Conservation (phyloP, 1,284 basidiomycete species). For the Taiwanofungus camphoratus region DNA sequence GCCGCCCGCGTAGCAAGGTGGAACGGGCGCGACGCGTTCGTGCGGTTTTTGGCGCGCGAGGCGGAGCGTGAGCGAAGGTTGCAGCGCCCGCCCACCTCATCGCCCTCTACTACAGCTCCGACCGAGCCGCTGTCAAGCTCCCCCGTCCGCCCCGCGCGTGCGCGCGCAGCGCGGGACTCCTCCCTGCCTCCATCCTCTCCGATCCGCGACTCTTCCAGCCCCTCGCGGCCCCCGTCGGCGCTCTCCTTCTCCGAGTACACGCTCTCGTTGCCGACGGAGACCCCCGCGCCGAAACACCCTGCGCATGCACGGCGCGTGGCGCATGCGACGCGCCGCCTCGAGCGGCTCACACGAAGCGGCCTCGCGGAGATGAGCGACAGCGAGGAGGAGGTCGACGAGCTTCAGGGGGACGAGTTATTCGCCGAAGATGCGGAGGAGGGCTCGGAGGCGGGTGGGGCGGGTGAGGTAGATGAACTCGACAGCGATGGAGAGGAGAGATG, state of each 20-base stretch:
- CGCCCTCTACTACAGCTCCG: background rate
- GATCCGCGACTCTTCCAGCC: constrained; percentile 1
- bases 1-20: constrained; percentile 21
- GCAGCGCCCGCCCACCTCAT: constrained; percentile 7
- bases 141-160: background rate
- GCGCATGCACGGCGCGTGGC: constrained; percentile 23
- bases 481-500: background rate
- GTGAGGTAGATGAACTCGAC: background rate
- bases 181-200: background rate
- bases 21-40: constrained; percentile 26
- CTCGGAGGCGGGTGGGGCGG: background rate
- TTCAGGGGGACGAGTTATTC: constrained; percentile 1
- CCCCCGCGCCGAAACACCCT: constrained; percentile 25
- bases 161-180: constrained; percentile 4
- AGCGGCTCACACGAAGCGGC: constrained; percentile 23
- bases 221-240: background rate
- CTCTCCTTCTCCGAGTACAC: background rate
- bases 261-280: constrained; percentile 19
- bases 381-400: constrained; percentile 19
- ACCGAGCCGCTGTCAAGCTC: background rate
- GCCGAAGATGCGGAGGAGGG: background rate
- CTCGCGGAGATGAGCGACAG: constrained; percentile 20
- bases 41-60: constrained; percentile 24
- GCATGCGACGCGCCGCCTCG: constrained; percentile 22
- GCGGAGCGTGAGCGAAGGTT: constrained; percentile 19